Base-by-base conservation (phyloP, 106 monocot genomes). In the Xerophyta viscosa region DNA sequence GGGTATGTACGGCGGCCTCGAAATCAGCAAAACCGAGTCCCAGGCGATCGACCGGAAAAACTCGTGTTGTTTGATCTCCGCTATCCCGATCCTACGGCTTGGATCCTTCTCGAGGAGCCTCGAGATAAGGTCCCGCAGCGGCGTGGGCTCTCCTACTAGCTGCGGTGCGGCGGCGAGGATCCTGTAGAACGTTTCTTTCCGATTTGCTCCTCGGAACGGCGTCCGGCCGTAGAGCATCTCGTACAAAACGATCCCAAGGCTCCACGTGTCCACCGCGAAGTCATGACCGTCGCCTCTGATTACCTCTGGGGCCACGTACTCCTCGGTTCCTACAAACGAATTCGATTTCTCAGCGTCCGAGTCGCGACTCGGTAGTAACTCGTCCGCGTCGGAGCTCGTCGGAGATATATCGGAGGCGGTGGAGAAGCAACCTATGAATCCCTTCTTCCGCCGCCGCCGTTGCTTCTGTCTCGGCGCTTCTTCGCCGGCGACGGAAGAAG, bases 241-340 rank as follows among this genome's bases (percentile, higher is more conserved):
- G 78, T 96, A 88, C 24, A 96, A 50, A 12, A 96, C 85, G 2
- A 89, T 71, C 22, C 94, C 94, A n/a, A 96, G 69, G 24, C 84
- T 62, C 94, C 94, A 96, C 84, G 84, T 88, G 63, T 96, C 94
- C 49, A 96, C 94, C 4, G 84, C 63, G 71, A 68, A 79, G 42
- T 88, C 88, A 70, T 96, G 94, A 22, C 94, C 94, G 6, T 31
- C 46, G 1, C 84, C 88, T 19, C 24, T n/a, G 54, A 96, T 85
- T 28, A 96, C 59, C 69, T 96, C 94, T 24, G 94, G 94, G 21
- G 94, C 81, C 24, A 96, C 84, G 72, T 96, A 96, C 36, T 96
- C 88, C 71, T 96, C 94, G 53, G 94, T 96, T 20, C 94, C 94
- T 18, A 96, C 94, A 68, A 96, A 96, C 30, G 94, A 96, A 47